These are phyloP conservation scores for Kluyveromyces marxianus DNA, from an alignment of 1,139 yeast genomes.

Conservation along the genomic window DNA sequence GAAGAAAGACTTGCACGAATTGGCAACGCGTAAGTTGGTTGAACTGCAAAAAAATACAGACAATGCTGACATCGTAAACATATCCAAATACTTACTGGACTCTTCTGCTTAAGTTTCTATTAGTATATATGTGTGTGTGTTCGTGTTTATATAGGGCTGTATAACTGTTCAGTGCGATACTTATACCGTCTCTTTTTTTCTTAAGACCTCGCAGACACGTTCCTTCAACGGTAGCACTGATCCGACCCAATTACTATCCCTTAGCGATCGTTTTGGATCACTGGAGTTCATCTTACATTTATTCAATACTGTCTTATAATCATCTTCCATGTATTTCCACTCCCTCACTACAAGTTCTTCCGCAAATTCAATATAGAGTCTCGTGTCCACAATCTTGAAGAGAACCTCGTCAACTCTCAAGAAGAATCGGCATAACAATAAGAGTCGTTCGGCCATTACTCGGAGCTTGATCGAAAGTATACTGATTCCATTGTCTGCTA, in stretches of 20 bases:
- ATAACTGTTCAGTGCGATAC: background rate
- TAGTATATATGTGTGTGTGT: constrained; percentile 4
- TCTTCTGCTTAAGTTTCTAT: background rate
- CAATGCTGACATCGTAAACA: constrained; percentile 30
- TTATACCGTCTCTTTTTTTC: background rate
- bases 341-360: constrained; percentile 63
- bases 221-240: constrained; percentile 44
- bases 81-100: constrained; percentile 24
- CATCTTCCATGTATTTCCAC: constrained; percentile 64
- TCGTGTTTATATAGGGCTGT: background rate
- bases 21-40: constrained; percentile 33
- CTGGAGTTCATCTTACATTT: constrained; percentile 34
- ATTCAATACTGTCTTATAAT: constrained; percentile 49
- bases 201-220: constrained; percentile 26
- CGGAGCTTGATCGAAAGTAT: constrained; percentile 70
- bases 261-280: constrained; percentile 68
- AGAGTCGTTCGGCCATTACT: constrained; percentile 78
- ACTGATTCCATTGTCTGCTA: constrained; percentile 92
- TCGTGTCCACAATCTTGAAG: constrained; percentile 74
- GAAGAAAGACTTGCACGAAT: constrained; percentile 25
- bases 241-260: constrained; percentile 82
- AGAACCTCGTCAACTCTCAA: constrained; percentile 85
- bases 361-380: constrained; percentile 74
- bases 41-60: constrained; percentile 26
- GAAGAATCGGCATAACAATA: constrained; percentile 69